Conservation (phyloP, 2,329 filamentous ascomycete species). For the Mycosphaerella sp. region DNA sequence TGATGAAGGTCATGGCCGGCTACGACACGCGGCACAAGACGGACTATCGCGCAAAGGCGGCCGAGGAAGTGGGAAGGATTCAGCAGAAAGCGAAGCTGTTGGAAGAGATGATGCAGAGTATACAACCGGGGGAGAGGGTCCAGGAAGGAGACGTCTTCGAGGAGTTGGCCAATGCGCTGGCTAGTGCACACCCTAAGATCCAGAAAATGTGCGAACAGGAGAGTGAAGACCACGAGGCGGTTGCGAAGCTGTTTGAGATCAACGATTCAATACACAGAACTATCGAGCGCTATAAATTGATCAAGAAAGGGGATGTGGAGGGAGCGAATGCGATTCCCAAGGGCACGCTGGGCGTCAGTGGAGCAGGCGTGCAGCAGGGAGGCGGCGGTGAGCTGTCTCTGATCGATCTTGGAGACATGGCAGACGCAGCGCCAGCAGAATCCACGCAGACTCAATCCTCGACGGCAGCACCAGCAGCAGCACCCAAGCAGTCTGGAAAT, state of each 20-base stretch:
- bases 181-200: constrained; percentile 95
- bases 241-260: constrained; percentile 90
- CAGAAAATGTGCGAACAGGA: constrained; percentile 99
- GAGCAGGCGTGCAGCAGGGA: constrained; percentile 58
- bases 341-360: constrained; percentile 65
- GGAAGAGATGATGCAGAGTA: constrained; percentile 85
- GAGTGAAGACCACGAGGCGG: constrained; percentile 91
- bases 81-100: constrained; percentile 90
- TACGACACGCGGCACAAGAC: constrained; percentile 94
- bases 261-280: constrained; percentile 99
- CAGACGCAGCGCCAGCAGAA: constrained; percentile 38
- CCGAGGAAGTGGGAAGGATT: constrained; percentile 88
- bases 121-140: constrained; percentile 74
- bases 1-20: constrained; percentile 99
- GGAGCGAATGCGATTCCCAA: constrained; percentile 76
- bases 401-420: constrained; percentile 77
- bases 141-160: constrained; percentile 63
- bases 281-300: constrained; percentile 87
- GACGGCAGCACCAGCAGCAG: constrained; percentile 39
- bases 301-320: constrained; percentile 91
- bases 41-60: constrained; percentile 94
- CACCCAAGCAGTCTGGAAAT: constrained; percentile 48
- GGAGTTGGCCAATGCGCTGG: constrained; percentile 81
- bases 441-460: constrained; percentile 31
- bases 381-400: constrained; percentile 76